A percentile compares a stretch with the other conserved stretches of the same genome.
Conservation (phyloP, 1,284 basidiomycete genomes). For the Leccinum fuscescens region DNA sequence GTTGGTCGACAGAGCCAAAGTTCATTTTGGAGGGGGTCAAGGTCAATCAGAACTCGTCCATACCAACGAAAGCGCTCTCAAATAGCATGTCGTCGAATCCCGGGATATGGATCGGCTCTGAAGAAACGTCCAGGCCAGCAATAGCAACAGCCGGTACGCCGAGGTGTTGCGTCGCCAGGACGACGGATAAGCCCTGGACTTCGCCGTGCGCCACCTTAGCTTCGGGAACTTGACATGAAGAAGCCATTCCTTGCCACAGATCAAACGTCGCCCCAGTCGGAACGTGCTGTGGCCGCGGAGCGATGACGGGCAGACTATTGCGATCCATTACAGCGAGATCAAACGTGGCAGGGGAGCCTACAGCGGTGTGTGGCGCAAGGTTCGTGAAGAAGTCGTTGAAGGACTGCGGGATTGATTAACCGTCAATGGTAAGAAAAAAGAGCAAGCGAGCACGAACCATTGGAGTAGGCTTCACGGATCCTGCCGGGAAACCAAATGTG, state of each 20-base stretch:
- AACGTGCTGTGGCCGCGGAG: conserved; percentile 35
- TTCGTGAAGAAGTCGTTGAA: conserved; percentile 28
- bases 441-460: conserved; percentile 23
- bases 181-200: background rate
- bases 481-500: conserved; percentile 29
- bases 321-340: conserved; percentile 33
- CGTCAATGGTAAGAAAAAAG: background rate
- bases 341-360: conserved; percentile 17
- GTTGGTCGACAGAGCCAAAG: background rate
- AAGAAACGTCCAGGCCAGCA: conserved; percentile 13
- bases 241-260: conserved; percentile 22
- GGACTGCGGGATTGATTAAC: conserved; percentile 8
- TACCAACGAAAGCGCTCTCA: conserved; percentile 6
- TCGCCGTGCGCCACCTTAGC: conserved; percentile 5
- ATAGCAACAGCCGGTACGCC: background rate
- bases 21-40: background rate
- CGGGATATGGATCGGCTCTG: conserved; percentile 5
- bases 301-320: conserved; percentile 32
- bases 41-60: conserved; percentile 7
- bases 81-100: conserved; percentile 28
- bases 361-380: conserved; percentile 20
- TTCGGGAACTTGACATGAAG: conserved; percentile 4
- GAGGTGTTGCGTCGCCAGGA: conserved; percentile 9
- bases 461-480: background rate
- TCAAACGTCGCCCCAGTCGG: conserved; percentile 20